These are phyloP conservation scores for Trametes cubensis DNA, from an alignment of 768 basidiomycete genomes.

Conservation along the genomic window DNA sequence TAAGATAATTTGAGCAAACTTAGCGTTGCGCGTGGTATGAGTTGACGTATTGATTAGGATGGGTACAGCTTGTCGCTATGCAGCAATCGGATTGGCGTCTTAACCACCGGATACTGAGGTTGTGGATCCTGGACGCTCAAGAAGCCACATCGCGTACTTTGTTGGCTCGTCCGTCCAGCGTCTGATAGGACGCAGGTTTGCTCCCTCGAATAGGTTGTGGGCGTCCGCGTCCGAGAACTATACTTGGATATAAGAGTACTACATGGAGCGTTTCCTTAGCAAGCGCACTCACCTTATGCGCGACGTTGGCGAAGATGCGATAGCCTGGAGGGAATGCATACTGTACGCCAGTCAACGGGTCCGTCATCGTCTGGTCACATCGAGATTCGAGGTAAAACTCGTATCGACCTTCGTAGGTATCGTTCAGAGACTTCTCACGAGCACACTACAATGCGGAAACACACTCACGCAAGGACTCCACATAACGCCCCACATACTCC, in stretches of 20 bases:
- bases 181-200: neutral
- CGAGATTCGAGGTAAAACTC: neutral
- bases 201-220: neutral
- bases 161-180: neutral
- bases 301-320: neutral
- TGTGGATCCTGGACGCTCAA: neutral
- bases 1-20: no score
- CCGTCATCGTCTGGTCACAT: neutral
- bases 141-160: neutral
- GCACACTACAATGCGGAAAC: neutral
- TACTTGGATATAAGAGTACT: neutral
- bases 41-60: no score
- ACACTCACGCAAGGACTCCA: constrained; percentile 52
- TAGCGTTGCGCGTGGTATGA: no score
- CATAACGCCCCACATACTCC: constrained; percentile 68
- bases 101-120: no score
- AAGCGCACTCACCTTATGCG: neutral
- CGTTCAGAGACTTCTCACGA: neutral
- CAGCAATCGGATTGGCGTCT: no score
- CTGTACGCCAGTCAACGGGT: neutral
- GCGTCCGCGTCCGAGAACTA: neutral
- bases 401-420: neutral
- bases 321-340: neutral
- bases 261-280: neutral
- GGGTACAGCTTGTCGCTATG: no score